These are phyloP conservation scores for Plenodomus lindquistii DNA, from an alignment of 2,329 filamentous ascomycete species.

Conservation along the genomic window DNA sequence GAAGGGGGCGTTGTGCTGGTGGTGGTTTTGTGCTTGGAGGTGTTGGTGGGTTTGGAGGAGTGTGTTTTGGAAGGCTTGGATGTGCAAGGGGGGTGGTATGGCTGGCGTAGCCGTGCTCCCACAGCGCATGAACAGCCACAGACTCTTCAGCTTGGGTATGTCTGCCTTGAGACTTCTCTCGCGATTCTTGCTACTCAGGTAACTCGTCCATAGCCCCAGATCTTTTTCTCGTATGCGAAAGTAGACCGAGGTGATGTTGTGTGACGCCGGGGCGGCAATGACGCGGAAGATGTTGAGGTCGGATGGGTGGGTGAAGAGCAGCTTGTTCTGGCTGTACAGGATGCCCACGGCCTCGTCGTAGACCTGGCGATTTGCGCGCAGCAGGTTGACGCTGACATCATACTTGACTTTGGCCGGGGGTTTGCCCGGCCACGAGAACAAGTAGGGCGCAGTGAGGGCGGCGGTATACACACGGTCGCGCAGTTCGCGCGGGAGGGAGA, in stretches of 20 bases:
- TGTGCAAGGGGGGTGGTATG: conserved; percentile 17
- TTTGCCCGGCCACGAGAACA: conserved; percentile 40
- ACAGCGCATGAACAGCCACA: conserved; percentile 42
- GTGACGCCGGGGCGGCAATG: conserved; percentile 32
- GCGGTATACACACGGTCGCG: conserved; percentile 41
- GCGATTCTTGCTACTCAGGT: conserved; percentile 35
- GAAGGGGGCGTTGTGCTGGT: conserved; percentile 17
- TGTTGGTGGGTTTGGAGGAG: conserved; percentile 32
- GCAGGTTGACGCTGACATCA: conserved; percentile 30
- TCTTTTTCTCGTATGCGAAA: conserved; percentile 45
- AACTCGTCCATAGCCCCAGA: conserved; percentile 42
- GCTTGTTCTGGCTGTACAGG: conserved; percentile 43
- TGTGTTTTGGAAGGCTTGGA: conserved; percentile 29
- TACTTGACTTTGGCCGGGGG: conserved; percentile 16
- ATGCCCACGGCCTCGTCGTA: conserved; percentile 39
- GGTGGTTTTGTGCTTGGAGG: conserved; percentile 31
- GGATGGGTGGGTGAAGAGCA: conserved; percentile 45
- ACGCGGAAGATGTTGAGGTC: conserved; percentile 48
- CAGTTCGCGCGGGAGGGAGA: conserved; percentile 43
- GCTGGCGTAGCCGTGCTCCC: conserved; percentile 23
- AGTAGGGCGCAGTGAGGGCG: conserved; percentile 34
- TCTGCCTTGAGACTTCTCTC: conserved; percentile 39
- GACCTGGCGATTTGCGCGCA: conserved; percentile 34
- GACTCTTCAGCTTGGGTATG: conserved; percentile 39
- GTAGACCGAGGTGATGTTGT: conserved; percentile 34